Evolutionary conservation across 169 alveolate species (phyloP).

Genomic region (Eimeria brunetti): DNA sequence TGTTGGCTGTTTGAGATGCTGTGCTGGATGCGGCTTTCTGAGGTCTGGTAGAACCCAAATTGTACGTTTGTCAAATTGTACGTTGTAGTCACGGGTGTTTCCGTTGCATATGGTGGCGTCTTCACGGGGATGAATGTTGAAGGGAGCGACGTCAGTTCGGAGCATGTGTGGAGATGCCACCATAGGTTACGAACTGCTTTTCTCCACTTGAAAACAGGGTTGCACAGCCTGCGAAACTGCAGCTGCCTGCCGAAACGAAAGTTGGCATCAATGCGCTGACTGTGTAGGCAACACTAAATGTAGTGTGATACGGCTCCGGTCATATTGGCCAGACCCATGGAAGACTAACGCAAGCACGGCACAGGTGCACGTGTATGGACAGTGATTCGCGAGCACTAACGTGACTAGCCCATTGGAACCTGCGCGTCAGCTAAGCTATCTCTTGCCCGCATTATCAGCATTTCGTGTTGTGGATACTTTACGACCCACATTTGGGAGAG

Average conservation of each 20-base stretch:
- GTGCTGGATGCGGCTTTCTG: background rate
- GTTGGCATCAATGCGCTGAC: background rate
- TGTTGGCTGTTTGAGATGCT: no score
- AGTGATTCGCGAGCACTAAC: background rate
- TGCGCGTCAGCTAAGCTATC: background rate
- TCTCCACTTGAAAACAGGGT: background rate
- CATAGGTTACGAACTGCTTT: background rate
- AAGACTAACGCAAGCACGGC: background rate
- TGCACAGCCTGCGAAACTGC: background rate
- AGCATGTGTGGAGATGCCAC: background rate
- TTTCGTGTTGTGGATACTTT: no score
- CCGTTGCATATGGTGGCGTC: background rate
- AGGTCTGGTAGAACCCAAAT: background rate
- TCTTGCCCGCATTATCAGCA: no score
- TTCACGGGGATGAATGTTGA: background rate
- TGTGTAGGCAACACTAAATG: background rate
- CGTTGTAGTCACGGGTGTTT: background rate
- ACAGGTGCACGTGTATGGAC: background rate
- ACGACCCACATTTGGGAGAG: no score
- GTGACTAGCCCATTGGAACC: background rate
- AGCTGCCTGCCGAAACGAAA: background rate
- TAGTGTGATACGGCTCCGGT: background rate
- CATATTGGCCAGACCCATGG: background rate
- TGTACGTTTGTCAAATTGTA: background rate
- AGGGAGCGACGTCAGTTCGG: background rate